Evolutionary conservation across 768 basidiomycete species (phyloP).

Genomic region (Tylopilus sp.): DNA sequence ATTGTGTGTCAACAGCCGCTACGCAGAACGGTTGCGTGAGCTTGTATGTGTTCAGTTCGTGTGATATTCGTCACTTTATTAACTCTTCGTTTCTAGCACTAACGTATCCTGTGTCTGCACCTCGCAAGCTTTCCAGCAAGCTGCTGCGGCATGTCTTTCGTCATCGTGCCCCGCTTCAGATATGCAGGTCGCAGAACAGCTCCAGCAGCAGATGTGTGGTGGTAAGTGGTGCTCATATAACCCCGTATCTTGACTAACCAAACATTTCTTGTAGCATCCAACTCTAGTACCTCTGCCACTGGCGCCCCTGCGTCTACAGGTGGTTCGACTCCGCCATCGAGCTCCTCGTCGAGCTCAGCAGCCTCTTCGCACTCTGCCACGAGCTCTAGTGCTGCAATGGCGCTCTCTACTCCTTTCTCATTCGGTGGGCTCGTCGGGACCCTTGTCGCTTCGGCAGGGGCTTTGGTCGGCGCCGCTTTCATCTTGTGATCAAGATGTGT

Average conservation of each 20-base stretch:
- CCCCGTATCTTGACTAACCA: too few species aligned
- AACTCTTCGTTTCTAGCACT: slow-evolving; percentile 28
- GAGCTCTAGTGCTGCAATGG: slow-evolving; percentile 16
- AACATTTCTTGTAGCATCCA: too few species aligned
- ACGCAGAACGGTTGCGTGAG: neutral
- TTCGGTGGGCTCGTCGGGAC: slow-evolving; percentile 16
- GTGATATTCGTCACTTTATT: neutral
- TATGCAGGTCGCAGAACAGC: slow-evolving; percentile 23
- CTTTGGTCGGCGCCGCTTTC: slow-evolving; percentile 24
- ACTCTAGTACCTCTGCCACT: too few species aligned
- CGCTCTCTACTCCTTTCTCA: slow-evolving; percentile 14
- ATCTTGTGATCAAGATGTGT: slow-evolving; percentile 13
- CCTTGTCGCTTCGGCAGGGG: slow-evolving; percentile 25
- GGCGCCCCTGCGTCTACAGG: neutral
- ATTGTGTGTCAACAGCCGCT: slow-evolving; percentile 6
- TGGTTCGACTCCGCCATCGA: neutral
- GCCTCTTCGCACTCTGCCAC: too few species aligned
- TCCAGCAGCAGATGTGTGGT: slow-evolving; percentile 35
- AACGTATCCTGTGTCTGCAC: slow-evolving; percentile 40
- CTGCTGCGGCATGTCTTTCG: slow-evolving; percentile 32
- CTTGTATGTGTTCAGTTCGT: slow-evolving; percentile 10
- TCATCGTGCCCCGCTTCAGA: slow-evolving; percentile 35
- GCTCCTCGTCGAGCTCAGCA: neutral
- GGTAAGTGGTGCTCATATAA: too few species aligned
- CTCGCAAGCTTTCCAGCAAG: slow-evolving; percentile 34